Base-by-base conservation (phyloP, 2,329 filamentous ascomycete genomes). In the Cytospora schulzeri region DNA sequence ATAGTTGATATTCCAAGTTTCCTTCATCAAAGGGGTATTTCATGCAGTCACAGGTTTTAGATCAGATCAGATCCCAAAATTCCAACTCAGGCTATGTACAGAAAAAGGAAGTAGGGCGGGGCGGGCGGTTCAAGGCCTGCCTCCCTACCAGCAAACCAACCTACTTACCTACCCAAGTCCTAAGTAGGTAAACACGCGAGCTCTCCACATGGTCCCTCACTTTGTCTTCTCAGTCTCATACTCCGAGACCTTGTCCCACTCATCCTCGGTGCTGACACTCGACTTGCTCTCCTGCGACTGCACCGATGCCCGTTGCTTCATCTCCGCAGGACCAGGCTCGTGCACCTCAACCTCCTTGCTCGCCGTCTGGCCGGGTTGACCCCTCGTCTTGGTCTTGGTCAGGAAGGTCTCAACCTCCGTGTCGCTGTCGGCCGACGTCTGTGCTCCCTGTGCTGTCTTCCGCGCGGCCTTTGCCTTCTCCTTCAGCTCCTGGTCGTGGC, bases 191-290 rank as follows among this genome's bases (percentile, higher is more conserved):
- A 35, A 35, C 11, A 26, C 12, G 28, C 52, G 22, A 48, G 26
- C 58, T 7, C 51, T 54, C 15, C 35, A 22, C 26, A n/a, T 15
- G 15, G 28, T 51, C 2, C 22, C 51, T 61, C 59, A 83, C 73
- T 84, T 85, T 66, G 81, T 81, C 76, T 86, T 86, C 69, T 85
- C 83, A 70, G 82, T 82, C 80, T 88, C 86, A 65, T 82, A 86
- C 76, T 91, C 90, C 26, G 91, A 92, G 4, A 98, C 90, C 81
- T 95, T 96, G 81, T 97, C 94, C 94, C 94, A 98, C 78, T 98
- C 94, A 73, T 94, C 94, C 79, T 98, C 94, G 5, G 93, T 97
- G 77, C 92, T 94, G 24, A 77, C 82, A 60, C 83, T 82, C 54
- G 84, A 87, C 75, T 82, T 85, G 28, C 78, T 80, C 45, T 80